Percentiles rank a stretch among this genome's conserved stretches.
Conservation (phyloP, 2,329 filamentous ascomycete genomes). For the Aspergillus sp. region DNA sequence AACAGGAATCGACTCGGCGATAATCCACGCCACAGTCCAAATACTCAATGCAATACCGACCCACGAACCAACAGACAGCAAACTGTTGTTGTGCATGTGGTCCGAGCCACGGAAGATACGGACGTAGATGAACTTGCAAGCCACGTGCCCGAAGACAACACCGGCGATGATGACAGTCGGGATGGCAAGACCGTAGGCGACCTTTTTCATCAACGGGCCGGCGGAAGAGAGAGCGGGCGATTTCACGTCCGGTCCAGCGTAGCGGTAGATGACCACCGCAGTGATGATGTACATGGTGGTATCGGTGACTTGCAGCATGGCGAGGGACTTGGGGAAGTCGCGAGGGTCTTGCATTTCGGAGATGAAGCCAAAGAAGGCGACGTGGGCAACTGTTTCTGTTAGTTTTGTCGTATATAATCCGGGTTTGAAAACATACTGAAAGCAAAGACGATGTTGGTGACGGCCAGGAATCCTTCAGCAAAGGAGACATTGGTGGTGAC, state of each 20-base stretch:
- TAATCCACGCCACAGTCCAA: slow-evolving; percentile 61
- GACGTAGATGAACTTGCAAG: slow-evolving; percentile 61
- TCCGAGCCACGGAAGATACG: slow-evolving; percentile 58
- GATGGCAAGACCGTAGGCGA: slow-evolving; percentile 63
- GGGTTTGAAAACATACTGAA: slow-evolving; percentile 43
- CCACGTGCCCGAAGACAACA: slow-evolving; percentile 64
- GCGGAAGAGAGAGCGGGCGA: slow-evolving; percentile 64
- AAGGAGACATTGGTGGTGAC: slow-evolving; percentile 41
- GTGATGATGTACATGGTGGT: slow-evolving; percentile 62
- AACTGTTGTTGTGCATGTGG: slow-evolving; percentile 46
- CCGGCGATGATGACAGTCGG: slow-evolving; percentile 64
- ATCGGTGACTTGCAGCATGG: slow-evolving; percentile 56
- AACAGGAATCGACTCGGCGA: slow-evolving; percentile 64
- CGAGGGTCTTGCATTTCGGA: slow-evolving; percentile 58
- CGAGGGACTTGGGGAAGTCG: slow-evolving; percentile 59
- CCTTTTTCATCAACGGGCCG: slow-evolving; percentile 51
- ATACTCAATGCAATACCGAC: slow-evolving; percentile 48
- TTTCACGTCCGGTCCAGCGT: slow-evolving; percentile 55
- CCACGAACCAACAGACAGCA: slow-evolving; percentile 54
- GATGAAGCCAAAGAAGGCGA: slow-evolving; percentile 64
- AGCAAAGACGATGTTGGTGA: slow-evolving; percentile 66
- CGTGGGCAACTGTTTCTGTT: slow-evolving; percentile 45
- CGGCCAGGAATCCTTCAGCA: slow-evolving; percentile 53
- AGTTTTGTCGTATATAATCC: not conserved
- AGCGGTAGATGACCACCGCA: slow-evolving; percentile 64